A percentile compares a stretch with the other conserved stretches of the same genome.
Evolutionary conservation across 345 rosid genomes (phyloP).

Genomic region (Corymbia maculata): DNA sequence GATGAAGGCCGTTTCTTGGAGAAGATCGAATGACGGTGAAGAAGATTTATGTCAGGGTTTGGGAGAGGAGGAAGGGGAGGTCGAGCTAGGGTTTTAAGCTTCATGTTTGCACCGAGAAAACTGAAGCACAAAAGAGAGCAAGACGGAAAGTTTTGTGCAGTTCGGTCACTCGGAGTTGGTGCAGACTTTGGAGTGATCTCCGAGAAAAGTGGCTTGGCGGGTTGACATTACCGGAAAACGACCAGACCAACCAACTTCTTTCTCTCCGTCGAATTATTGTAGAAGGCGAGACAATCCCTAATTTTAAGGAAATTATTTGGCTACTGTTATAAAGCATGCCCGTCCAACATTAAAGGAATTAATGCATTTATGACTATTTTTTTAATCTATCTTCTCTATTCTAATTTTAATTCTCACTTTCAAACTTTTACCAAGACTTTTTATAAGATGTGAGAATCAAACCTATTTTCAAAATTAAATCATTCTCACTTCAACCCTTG

Average conservation of each 20-base stretch:
- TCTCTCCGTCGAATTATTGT: background rate
- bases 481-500: no score
- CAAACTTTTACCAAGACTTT: no score
- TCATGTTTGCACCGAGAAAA: background rate
- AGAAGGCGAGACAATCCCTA: background rate
- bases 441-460: no score
- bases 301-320: background rate
- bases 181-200: background rate
- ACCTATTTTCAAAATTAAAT: no score
- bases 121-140: background rate
- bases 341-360: no score
- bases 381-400: no score
- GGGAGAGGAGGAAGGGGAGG: background rate
- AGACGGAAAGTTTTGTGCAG: background rate
- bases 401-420: no score
- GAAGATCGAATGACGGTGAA: background rate
- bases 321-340: background rate
- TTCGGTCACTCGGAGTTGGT: background rate
- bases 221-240: background rate
- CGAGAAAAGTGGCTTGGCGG: background rate
- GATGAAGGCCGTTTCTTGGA: background rate
- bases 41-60: background rate
- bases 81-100: background rate
- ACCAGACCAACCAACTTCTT: background rate
- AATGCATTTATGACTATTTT: no score